Conservation (phyloP, 2,329 filamentous ascomycete species). For the Aphanoascus verrucosus region DNA sequence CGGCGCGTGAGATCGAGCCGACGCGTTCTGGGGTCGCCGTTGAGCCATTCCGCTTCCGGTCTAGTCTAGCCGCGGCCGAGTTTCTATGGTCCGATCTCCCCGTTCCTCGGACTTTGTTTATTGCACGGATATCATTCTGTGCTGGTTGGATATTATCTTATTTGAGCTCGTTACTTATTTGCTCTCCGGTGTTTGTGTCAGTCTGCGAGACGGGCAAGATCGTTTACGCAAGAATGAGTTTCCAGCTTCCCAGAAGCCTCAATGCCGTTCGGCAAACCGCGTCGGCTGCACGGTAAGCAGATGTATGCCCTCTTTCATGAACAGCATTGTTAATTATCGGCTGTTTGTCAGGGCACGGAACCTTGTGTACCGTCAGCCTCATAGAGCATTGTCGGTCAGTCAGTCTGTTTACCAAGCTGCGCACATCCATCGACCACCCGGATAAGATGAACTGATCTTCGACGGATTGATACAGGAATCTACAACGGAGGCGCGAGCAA, state of each 20-base stretch:
- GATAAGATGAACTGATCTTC: not conserved
- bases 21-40: too few relatives aligned
- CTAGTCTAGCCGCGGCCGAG: too few relatives aligned
- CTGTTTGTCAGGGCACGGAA: not conserved
- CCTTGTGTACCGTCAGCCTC: not conserved
- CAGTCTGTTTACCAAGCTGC: not conserved
- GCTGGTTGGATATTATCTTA: too few relatives aligned
- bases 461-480: not conserved
- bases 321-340: not conserved
- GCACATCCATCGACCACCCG: not conserved
- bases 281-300: not conserved
- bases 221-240: not conserved
- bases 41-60: too few relatives aligned
- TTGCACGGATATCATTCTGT: too few relatives aligned
- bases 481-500: not conserved
- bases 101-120: too few relatives aligned
- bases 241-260: not conserved
- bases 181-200: too few relatives aligned
- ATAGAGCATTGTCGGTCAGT: not conserved
- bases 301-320: not conserved
- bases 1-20: too few relatives aligned
- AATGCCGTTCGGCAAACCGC: not conserved
- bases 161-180: not conserved
- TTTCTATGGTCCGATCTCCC: too few relatives aligned
- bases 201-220: not conserved